Conservation (phyloP, 1,139 yeast genomes). For the Pichia sp. region DNA sequence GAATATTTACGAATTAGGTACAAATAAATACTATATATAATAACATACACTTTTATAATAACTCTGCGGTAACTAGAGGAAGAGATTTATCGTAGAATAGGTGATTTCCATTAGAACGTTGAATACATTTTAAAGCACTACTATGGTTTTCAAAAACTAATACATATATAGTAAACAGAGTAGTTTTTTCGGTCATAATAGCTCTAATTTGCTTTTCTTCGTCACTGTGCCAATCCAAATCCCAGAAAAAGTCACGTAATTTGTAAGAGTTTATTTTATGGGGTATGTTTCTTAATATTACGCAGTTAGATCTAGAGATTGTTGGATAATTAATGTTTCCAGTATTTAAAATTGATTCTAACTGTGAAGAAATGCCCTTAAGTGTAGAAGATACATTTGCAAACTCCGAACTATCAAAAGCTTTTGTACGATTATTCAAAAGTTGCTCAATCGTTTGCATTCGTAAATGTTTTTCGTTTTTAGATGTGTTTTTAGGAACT, state of each 20-base stretch:
- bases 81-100: slow-evolving; percentile 32
- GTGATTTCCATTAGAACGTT: slow-evolving; percentile 47
- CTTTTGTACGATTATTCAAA: background rate
- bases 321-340: background rate
- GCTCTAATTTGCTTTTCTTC: slow-evolving; percentile 21
- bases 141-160: slow-evolving; percentile 43
- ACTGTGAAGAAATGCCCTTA: background rate
- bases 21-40: too few species aligned
- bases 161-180: slow-evolving; percentile 35
- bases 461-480: too few species aligned
- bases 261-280: slow-evolving; percentile 23
- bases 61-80: slow-evolving; percentile 33
- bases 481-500: background rate
- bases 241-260: slow-evolving; percentile 36
- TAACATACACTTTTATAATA: slow-evolving; percentile 21
- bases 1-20: too few species aligned
- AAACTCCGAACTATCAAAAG: background rate
- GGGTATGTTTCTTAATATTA: slow-evolving; percentile 30
- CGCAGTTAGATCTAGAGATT: slow-evolving; percentile 14
- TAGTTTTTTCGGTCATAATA: slow-evolving; percentile 29
- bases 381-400: background rate
- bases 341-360: background rate
- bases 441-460: background rate
- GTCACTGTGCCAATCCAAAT: slow-evolving; percentile 34
- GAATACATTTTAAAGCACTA: slow-evolving; percentile 49